phyloP scores from a whole-genome alignment of 768 basidiomycete species.

The Cyclocybe cylindracea region DNA sequence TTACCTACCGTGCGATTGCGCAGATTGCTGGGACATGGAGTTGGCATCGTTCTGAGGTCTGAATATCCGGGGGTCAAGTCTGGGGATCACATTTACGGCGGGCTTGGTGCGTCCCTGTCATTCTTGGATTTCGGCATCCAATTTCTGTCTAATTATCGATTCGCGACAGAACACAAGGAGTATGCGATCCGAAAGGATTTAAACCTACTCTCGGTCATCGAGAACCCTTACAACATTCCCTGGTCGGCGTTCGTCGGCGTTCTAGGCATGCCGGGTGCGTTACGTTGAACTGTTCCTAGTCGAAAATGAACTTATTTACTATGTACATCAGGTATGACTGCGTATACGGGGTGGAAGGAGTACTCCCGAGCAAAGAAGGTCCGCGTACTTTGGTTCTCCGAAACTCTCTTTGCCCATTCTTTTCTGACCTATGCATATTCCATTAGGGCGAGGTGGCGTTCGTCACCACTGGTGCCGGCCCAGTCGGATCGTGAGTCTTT shows the following conservation, averaged over 20 bases:
- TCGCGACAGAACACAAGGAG: constrained; percentile 37
- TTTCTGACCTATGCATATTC: too few species aligned
- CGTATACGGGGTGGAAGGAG: constrained; percentile 42
- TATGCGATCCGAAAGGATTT: constrained; percentile 34
- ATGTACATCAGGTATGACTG: constrained; percentile 32
- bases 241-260: constrained; percentile 52
- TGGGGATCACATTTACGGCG: constrained; percentile 43
- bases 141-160: neutral
- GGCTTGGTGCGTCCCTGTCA: constrained; percentile 16
- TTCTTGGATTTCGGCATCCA: too few species aligned
- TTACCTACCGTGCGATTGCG: neutral
- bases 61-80: constrained; percentile 31
- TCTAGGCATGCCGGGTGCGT: constrained; percentile 55
- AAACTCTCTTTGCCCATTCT: too few species aligned
- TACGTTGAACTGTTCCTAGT: neutral
- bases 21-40: constrained; percentile 33
- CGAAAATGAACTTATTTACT: neutral
- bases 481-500: constrained; percentile 59
- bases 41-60: constrained; percentile 47
- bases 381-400: neutral
- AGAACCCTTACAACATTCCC: constrained; percentile 46
- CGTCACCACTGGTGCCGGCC: constrained; percentile 42
- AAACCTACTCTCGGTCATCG: constrained; percentile 23
- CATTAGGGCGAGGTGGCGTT: constrained; percentile 41
- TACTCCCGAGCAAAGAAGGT: constrained; percentile 40